A percentile compares a stretch with the other conserved stretches of the same genome.
phyloP scores from a whole-genome alignment of 1,139 yeast species.

The Saccharomyces hybrid region DNA sequence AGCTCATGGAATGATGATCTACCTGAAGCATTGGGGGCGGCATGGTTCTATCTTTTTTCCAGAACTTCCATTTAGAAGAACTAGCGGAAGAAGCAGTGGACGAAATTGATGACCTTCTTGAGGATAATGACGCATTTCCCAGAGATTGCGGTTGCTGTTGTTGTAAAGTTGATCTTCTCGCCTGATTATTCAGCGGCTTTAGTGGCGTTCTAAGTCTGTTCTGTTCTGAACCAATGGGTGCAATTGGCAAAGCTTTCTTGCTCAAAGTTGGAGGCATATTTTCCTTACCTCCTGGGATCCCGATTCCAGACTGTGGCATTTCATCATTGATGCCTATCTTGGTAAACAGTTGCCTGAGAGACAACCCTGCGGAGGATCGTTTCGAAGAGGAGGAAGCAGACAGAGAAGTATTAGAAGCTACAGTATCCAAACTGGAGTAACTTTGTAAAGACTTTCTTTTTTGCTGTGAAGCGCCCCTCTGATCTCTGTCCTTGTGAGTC shows the following conservation, averaged over 20 bases:
- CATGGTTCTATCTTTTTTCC: conserved; percentile 21
- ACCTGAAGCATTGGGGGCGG: neutral
- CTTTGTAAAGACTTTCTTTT: conserved; percentile 15
- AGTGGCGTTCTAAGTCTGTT: neutral
- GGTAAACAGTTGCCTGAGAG: conserved; percentile 26
- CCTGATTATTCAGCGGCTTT: neutral
- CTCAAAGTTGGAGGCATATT: conserved; percentile 3
- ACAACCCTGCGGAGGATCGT: conserved; percentile 28
- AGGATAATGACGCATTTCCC: conserved; percentile 5
- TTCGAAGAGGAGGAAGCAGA: conserved; percentile 14
- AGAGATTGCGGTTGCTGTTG: neutral
- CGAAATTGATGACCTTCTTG: conserved; percentile 13
- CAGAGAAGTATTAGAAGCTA: neutral
- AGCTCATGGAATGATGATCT: conserved; percentile 11
- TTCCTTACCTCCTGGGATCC: neutral
- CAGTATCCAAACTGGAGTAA: neutral
- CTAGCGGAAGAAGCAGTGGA: conserved; percentile 1
- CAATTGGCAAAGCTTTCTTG: neutral
- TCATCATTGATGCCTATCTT: conserved; percentile 23
- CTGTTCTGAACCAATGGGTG: neutral
- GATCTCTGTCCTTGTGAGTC: conserved; percentile 6
- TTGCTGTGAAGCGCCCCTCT: conserved; percentile 15
- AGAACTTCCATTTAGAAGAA: conserved; percentile 30
- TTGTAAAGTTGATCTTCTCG: conserved; percentile 5
- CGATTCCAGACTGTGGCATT: neutral